Evolutionary conservation across 2,329 filamentous ascomycete genomes (phyloP), one percentile per base, ranked within the genome.

Genomic region (Sporothrix variecibatus): DNA sequence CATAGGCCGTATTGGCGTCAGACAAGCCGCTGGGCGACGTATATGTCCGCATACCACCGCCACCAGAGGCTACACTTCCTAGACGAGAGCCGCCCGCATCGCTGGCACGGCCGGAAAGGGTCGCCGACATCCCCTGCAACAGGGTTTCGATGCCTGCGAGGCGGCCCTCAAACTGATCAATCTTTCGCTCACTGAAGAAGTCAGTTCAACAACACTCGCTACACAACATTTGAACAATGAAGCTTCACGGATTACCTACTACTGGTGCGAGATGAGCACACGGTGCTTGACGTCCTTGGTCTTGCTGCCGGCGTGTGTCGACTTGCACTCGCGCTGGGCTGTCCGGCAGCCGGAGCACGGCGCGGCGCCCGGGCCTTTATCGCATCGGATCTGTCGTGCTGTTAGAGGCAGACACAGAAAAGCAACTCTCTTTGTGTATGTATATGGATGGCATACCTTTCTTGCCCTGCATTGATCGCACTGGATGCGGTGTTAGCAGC

Each of bases 191-290:
- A 31, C 53, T 58, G 53, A 15, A 15, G 12, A 15, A 12, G 23
- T 58, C 23, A 56, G 51, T 26, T n/a, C 9, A 46, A 51, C 46
- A 51, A 11, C 46, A 20, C 5, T 20, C 7, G 23, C 3, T 7
- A 51, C 17, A 51, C 49, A 7, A 51, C 49, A 43, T 15, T 9
- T 43, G 40, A 43, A 15, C 8, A 43, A n/a, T n/a, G 12, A 43
- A 11, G 40, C 11, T 11, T 3, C 40, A 3, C 12, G 9, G 87
- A 84, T 26, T n/a, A 20, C 70, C 53, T 81, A 89, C 87, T 90
- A 90, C 84, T 89, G 87, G 60, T 87, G 87, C 2, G 88, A 89
- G 74, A 90, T 89, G 76, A 90, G 82, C 53, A 90, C 87, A 71
- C 88, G 82, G 77, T 89, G 87, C 56, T 87, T 83, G 62, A 83